These are phyloP conservation scores for Penicillium herquei DNA, from an alignment of 495 filamentous ascomycete genomes.

Conservation along the genomic window DNA sequence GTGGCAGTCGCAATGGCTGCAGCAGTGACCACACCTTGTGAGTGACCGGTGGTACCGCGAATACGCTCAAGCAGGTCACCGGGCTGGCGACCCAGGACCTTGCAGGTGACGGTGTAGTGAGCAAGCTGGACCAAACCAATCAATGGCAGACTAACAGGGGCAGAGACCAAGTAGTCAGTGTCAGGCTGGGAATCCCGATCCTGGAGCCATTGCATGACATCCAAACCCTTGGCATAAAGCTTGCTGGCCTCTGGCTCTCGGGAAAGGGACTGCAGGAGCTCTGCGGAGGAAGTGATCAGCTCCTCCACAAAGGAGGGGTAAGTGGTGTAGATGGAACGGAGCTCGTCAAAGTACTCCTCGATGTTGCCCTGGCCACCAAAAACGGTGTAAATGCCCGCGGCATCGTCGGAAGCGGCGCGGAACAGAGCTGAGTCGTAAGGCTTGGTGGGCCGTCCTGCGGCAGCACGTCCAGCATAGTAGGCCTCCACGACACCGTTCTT, in stretches of 20 bases:
- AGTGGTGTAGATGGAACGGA: constrained; percentile 83
- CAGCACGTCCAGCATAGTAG: constrained; percentile 88
- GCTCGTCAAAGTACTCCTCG: constrained; percentile 97
- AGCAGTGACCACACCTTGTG: constrained; percentile 91
- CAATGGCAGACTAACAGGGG: constrained; percentile 93
- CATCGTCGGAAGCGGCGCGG: constrained; percentile 76
- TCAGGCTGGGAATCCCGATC: constrained; percentile 86
- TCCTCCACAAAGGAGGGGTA: constrained; percentile 90
- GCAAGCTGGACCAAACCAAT: constrained; percentile 94
- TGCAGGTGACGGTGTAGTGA: constrained; percentile 91
- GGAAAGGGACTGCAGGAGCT: constrained; percentile 79
- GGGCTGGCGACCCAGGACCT: constrained; percentile 80
- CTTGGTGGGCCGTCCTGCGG: constrained; percentile 77
- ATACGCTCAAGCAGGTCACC: constrained; percentile 80
- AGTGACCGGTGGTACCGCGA: constrained; percentile 90
- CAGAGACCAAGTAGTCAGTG: constrained; percentile 92
- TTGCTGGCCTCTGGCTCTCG: constrained; percentile 85
- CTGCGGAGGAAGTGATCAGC: constrained; percentile 72
- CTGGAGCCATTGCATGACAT: constrained; percentile 90
- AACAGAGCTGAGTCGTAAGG: constrained; percentile 90
- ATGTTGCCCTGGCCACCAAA: constrained; percentile 99
- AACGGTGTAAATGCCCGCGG: constrained; percentile 80
- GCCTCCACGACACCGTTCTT: constrained; percentile 81
- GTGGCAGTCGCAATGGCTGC: constrained; percentile 86
- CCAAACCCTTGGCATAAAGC: constrained; percentile 91